Base-by-base conservation (phyloP, 176 grass and related monocot species). In the Musa beccarii region DNA sequence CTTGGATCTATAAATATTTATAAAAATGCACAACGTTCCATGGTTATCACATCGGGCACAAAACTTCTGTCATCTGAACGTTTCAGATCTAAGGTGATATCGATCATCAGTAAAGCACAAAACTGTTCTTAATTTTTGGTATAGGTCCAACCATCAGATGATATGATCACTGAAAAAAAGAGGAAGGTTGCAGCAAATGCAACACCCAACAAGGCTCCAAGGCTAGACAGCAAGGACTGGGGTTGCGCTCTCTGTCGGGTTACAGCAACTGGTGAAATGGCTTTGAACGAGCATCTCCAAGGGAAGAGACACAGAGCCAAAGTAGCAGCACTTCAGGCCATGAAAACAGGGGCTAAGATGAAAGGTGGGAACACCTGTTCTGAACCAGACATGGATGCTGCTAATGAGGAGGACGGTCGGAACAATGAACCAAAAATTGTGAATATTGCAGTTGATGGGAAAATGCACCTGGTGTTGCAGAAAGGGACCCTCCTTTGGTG, bases 161-260 rank as follows among this genome's bases (percentile, higher is more conserved):
- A 28, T 0, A 71, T 76, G 15, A 53, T 34, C 53, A 70, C n/a
- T 52, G 69, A 61, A 8, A 22, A 69, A 22, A 85, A 89, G 77
- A 78, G 80, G 55, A 85, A 85, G 52, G 4, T 21, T 49, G 53
- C 34, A 68, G 10, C 17, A 56, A 69, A 28, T 54, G 49, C 23
- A 68, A 43, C 51, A 73, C 10, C 49, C 53, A 17, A 12, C 8
- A 59, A 83, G 74, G 10, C 53, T 29, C 65, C 65, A 28, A 81
- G 71, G 70, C n/a, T 17, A 59, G 70, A 24, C 52, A 43, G 34
- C 34, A 29, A 54, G 71, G 76, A 87, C 50, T 80, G 82, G 85
- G 82, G 76, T 69, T 87, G 85, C 75, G 79, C 80, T 4, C 21
- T 85, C 34, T 87, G 77, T 79, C 85, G 85, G 29, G 82, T 87